phyloP scores from a whole-genome alignment of 1,139 yeast genomes.

The Geotrichum phurueaensis region DNA sequence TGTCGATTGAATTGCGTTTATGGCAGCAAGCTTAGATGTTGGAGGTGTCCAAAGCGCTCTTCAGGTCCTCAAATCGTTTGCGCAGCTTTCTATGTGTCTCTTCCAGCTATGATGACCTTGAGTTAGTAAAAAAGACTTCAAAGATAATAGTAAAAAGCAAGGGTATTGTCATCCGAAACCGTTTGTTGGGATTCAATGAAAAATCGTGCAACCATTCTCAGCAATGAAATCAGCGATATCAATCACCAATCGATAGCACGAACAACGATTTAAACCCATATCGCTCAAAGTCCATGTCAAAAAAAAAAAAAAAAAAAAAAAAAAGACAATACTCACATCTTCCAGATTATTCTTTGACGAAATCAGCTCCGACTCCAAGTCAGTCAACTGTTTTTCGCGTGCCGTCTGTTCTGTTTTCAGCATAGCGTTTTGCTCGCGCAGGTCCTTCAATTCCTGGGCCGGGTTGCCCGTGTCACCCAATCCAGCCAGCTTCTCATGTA shows the following conservation, averaged over 20 bases:
- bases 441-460: background rate
- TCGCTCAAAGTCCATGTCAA: background rate
- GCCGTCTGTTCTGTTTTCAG: background rate
- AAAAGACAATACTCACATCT: conserved; percentile 14
- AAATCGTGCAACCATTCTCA: background rate
- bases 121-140: background rate
- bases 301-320: too few species aligned
- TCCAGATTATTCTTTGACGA: conserved; percentile 17
- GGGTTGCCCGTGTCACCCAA: conserved; percentile 1
- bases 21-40: too few species aligned
- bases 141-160: background rate
- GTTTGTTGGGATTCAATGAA: too few species aligned
- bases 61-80: background rate
- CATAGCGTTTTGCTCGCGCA: background rate
- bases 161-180: background rate
- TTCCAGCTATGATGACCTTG: background rate
- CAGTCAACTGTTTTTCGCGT: background rate
- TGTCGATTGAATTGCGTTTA: too few species aligned
- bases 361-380: background rate
- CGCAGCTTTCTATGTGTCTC: background rate
- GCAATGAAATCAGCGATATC: background rate
- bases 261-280: background rate
- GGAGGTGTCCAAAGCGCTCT: background rate
- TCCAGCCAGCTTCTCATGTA: conserved; percentile 1
- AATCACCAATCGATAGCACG: background rate